Conservation (phyloP, 2,329 filamentous ascomycete species). For the Didymellaceae sp. region DNA sequence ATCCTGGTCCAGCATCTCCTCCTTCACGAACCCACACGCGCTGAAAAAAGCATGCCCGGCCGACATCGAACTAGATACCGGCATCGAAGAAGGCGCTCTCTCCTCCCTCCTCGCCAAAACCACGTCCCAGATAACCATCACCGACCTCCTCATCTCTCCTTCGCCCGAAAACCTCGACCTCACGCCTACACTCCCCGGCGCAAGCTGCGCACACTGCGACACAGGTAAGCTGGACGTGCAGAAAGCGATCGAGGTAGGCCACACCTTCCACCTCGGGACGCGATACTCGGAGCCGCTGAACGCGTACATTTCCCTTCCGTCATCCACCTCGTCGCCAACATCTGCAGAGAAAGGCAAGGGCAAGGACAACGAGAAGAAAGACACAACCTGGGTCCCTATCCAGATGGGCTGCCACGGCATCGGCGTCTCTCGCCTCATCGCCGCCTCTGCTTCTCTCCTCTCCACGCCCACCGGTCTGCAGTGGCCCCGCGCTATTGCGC, state of each 20-base stretch:
- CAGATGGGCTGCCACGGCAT: conserved; percentile 98
- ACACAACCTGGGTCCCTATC: conserved; percentile 60
- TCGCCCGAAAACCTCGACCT: conserved; percentile 57
- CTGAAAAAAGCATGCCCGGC: conserved; percentile 63
- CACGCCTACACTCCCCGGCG: conserved; percentile 69
- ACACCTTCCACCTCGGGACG: conserved; percentile 93
- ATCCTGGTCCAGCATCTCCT: conserved; percentile 30
- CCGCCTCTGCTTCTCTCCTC: conserved; percentile 79
- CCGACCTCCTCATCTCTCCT: conserved; percentile 27
- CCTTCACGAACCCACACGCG: conserved; percentile 64
- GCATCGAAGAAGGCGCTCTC: conserved; percentile 59
- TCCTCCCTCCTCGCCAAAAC: conserved; percentile 27
- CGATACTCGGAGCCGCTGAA: conserved; percentile 80
- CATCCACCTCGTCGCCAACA: no score
- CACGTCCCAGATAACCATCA: conserved; percentile 22
- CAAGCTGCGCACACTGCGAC: conserved; percentile 74
- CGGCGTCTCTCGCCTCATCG: conserved; percentile 88
- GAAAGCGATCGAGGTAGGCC: conserved; percentile 85
- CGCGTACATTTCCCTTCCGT: conserved; percentile 63
- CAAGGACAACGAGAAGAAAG: no score
- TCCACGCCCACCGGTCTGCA: conserved; percentile 74
- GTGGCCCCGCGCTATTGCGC: conserved; percentile 87
- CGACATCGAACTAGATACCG: conserved; percentile 72
- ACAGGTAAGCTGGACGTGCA: conserved; percentile 68
- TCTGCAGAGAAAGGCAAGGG: no score